Conservation (phyloP, 2,329 filamentous ascomycete species). For the Biscogniauxia sp. region DNA sequence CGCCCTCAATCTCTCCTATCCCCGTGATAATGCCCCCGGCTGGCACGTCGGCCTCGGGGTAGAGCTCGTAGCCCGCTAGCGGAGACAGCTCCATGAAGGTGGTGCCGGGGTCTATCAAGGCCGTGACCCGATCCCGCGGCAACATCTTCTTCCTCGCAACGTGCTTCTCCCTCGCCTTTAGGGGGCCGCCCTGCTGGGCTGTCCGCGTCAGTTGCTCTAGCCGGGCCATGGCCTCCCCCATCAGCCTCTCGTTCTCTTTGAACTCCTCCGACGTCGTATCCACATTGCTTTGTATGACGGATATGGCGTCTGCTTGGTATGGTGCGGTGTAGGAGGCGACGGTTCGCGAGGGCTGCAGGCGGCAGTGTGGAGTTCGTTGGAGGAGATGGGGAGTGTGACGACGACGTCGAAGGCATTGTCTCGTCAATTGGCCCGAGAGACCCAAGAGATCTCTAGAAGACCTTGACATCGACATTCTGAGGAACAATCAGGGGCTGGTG, state of each 20-base stretch:
- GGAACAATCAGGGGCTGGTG: background rate
- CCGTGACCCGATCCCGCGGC: slow-evolving; percentile 81
- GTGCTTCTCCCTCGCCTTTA: slow-evolving; percentile 85
- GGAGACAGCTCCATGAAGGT: slow-evolving; percentile 91
- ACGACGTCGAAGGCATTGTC: slow-evolving; percentile 33
- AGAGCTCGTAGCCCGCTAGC: slow-evolving; percentile 83
- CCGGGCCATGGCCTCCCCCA: slow-evolving; percentile 68
- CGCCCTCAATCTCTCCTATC: slow-evolving; percentile 84
- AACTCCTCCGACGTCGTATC: slow-evolving; percentile 77
- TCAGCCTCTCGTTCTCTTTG: slow-evolving; percentile 74
- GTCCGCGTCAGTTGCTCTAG: slow-evolving; percentile 69
- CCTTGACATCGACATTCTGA: slow-evolving; percentile 47
- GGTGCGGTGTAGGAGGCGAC: slow-evolving; percentile 77
- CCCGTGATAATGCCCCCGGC: slow-evolving; percentile 91
- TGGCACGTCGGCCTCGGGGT: slow-evolving; percentile 82
- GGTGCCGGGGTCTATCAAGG: slow-evolving; percentile 83
- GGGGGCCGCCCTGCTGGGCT: slow-evolving; percentile 73
- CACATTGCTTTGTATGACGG: slow-evolving; percentile 71
- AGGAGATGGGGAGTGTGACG: slow-evolving; percentile 26
- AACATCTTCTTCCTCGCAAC: slow-evolving; percentile 89
- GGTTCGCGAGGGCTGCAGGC: slow-evolving; percentile 27
- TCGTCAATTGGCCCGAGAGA: slow-evolving; percentile 42
- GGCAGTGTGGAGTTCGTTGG: background rate
- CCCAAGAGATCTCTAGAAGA: slow-evolving; percentile 44
- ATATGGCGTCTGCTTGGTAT: slow-evolving; percentile 80